Evolutionary conservation across 345 rosid species (phyloP), one percentile per base, ranked within the genome.

Genomic region (Camelina hispida): DNA sequence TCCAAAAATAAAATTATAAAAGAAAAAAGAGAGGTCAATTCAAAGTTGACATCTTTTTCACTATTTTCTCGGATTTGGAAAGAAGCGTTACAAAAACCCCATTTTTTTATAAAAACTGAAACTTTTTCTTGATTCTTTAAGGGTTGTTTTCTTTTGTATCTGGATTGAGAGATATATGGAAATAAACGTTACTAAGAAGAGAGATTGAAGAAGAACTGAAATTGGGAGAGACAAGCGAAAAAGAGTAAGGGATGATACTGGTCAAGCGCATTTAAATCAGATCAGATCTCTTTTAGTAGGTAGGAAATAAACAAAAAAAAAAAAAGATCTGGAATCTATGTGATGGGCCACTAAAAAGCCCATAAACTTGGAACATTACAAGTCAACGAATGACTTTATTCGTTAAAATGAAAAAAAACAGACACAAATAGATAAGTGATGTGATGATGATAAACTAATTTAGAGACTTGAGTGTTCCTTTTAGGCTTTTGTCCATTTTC

Each of bases 311-410:
- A 34, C 9, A 6, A 34, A 34, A 6, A n/a, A n/a, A n/a, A n/a
- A n/a, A n/a, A 1, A 47, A 28, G 5, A 32, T 74, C 72, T 57
- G 74, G 22, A 61, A 76, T 61, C 52, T 53, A 34, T 16, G 13
- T 69, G 13, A 69, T 70, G 66, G 75, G 75, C 79, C 75, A 62
- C 15, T 61, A 6, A 22, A 53, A 76, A 69, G 79, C 79, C 79
- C 79, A 76, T 32, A 10, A 0, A 1, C 0, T 35, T 30, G 40
- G 42, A 42, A 22, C 47, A 12, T 22, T 3, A 42, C 23, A 16
- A 38, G 62, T 62, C 69, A 62, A 69, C 12, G 15, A 51, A 0
- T 9, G 59, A 32, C 15, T 66, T 38, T 18, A 32, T 58, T 34
- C 15, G 62, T 25, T 3, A 25, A 25, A 25, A 25, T 2, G 3